Evolutionary conservation across 306 rosid genomes (phyloP), one percentile per base, ranked within the genome.

Genomic region (Trifolium dubium): DNA sequence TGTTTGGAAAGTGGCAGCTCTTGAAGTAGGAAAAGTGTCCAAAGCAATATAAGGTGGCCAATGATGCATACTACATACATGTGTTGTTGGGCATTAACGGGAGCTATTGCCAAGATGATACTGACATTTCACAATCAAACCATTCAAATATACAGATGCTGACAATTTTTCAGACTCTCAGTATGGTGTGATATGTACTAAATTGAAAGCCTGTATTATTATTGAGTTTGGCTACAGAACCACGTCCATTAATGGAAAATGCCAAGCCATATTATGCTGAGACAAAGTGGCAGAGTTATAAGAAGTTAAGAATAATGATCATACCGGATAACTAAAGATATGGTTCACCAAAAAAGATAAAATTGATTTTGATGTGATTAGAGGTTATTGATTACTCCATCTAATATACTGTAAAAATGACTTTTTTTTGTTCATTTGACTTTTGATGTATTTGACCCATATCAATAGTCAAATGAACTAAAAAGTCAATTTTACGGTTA

Each of bases 51-150:
- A 56, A 72, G 68, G 65, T 59, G 37, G 18, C 65, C 65, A 59
- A 39, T 53, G 73, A 69, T 41, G 1, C 18, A 43, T 64, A 39
- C 64, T 79, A 37, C 79, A 73, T 23, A 1, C 1, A 1, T 73
- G 72, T 80, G 72, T 75, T 61, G 80, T 80, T 80, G 77, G 37
- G 81, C 74, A 81, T 71, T 76, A 71, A 71, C 31, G 40, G 50
- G 49, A 40, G 76, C 78, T 71, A 72, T 71, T 81, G 81, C 72
- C 58, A 69, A 54, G 73, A 69, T 43, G 30, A 62, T 1, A 31
- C 73, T 81, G 58, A 75, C 74, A 64, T 54, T 63, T 81, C 83
- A 74, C 67, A 80, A 74, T 80, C 83, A 12, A 5, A 60, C 76
- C 54, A 67, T 6, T 60, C 28, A 40, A 53, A 51, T 28, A 51